Evolutionary conservation across 2,329 filamentous ascomycete species (phyloP), one percentile per base, ranked within the genome.

Genomic region (Fragosphaeria purpurea): DNA sequence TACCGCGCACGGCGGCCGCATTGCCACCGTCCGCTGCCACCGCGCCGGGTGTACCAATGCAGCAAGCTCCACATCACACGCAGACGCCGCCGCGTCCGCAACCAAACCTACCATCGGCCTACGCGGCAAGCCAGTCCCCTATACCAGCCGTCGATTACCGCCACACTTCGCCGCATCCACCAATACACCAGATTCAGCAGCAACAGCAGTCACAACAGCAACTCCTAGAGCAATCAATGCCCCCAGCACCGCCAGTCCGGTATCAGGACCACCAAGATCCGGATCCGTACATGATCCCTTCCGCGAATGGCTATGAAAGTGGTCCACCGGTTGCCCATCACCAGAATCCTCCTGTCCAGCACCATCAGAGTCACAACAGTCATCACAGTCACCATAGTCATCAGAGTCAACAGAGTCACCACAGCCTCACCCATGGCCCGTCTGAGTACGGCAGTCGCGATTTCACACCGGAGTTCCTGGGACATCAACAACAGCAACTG

Each of bases 221-320:
- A 30, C 10, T 37, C 31, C 34, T 41, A 13, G 46, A 35, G 2
- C 22, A 41, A 6, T 12, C 33, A 31, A 30, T 33, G 11, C 9
- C 40, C 33, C 40, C 34, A 42, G 2, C 22, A 42, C 13, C n/a
- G 22, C 22, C 41, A 12, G 44, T 34, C 13, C 46, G 33, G 39
- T 51, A 48, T 35, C 52, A 53, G 31, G 35, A 40, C 13, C 48
- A 51, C 48, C 11, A 47, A 11, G 53, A 52, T n/a, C 51, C 46
- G 42, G 49, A 51, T 41, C 34, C 48, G 2, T 53, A 47, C 32
- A 32, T 22, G 4, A 11, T 35, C 37, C 47, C 46, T 10, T 13
- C 45, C 13, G 54, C 79, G 57, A 64, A 66, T 46, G 59, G 72
- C 9, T 79, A 82, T 56, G 77, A 79, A 58, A 67, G 61, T 50